Evolutionary conservation across 192 early-diverging fungal genomes (phyloP), one percentile per base, ranked within the genome.

Genomic region (Ambispora gerdemannii): DNA sequence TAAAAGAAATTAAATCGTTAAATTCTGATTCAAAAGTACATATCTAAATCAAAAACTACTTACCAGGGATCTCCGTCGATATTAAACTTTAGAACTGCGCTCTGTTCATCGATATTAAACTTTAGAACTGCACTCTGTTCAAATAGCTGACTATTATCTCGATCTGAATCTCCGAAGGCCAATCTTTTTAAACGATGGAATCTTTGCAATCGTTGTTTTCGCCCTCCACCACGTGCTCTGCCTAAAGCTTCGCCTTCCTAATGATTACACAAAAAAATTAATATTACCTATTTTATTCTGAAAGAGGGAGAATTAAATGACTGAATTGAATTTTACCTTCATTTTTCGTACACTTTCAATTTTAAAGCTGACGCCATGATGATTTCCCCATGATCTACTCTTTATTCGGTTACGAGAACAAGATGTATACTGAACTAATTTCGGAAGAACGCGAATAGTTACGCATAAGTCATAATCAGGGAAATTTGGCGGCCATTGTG

Each of bases 281-380:
- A 28, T 33, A 33, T 3, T 36, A 67, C 32, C 30, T 8, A 4
- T 52, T 20, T 55, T 17, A 17, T 27, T 32, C 7, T 28, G 24
- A 31, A 55, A 8, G 49, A 56, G 35, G n/a, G n/a, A n/a, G n/a
- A n/a, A n/a, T n/a, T n/a, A n/a, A n/a, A n/a, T n/a, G n/a, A n/a
- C n/a, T n/a, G n/a, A 38, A 69, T 36, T 56, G 4, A n/a, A 56
- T 13, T 20, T 51, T 58, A 80, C 78, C 59, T 72, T 55, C 6
- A 91, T 77, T 50, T 82, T 80, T 30, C 75, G 74, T 19, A 90
- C 84, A 6, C 72, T 78, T 43, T 87, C 85, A 20, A 93, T 80
- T 68, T 76, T 79, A 7, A 91, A 75, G 68, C 89, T 91, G 49
- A 90, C 83, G 7, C 92, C 92, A 73, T 91, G 86, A 77, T 93